Evolutionary conservation across 768 basidiomycete species (phyloP).

Genomic region (Suillus ampliporus): DNA sequence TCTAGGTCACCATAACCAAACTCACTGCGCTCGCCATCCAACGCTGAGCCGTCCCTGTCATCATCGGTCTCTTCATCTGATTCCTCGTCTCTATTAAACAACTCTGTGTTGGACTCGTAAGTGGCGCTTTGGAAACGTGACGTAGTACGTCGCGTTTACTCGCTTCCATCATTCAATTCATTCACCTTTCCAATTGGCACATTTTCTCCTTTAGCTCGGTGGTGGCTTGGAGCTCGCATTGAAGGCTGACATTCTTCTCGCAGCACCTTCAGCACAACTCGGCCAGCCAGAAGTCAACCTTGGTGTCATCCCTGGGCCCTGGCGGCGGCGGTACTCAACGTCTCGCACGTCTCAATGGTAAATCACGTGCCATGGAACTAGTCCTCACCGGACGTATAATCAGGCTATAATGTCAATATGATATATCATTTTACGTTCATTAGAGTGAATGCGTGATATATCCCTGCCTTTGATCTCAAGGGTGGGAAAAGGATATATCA

Average conservation of each 20-base stretch:
- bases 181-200: no score
- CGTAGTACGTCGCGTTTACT: no score
- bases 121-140: no score
- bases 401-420: not conserved
- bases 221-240: slow-evolving; percentile 97
- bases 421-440: not conserved
- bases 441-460: not conserved
- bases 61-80: no score
- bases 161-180: no score
- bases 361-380: slow-evolving; percentile 94
- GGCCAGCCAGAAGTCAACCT: slow-evolving; percentile 97
- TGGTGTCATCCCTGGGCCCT: slow-evolving; percentile 84
- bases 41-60: no score
- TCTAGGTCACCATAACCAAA: no score
- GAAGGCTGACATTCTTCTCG: slow-evolving; percentile 95
- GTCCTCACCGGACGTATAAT: slow-evolving; percentile 87
- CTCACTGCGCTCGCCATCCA: no score
- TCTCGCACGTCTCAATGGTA: slow-evolving; percentile 83
- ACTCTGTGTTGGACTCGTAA: no score
- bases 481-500: not conserved
- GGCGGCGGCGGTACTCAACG: slow-evolving; percentile 96
- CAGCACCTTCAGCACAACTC: slow-evolving; percentile 88
- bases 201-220: slow-evolving; percentile 68
- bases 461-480: not conserved
- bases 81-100: no score